A percentile compares a stretch with the other conserved stretches of the same genome.
Conservation (phyloP, 2,329 filamentous ascomycete genomes). For the Ophiostoma populinum region DNA sequence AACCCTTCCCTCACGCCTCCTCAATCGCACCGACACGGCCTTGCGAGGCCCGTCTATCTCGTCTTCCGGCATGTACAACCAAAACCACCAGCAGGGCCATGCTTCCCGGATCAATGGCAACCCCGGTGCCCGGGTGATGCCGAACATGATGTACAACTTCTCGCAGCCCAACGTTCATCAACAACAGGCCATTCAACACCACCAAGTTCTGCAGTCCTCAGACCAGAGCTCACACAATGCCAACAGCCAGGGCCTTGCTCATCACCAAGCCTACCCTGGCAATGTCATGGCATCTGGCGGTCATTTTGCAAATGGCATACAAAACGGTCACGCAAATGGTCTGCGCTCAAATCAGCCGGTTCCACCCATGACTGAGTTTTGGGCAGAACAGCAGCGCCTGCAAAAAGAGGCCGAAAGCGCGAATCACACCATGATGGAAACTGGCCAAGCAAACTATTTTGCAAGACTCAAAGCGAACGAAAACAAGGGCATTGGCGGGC, state of each 20-base stretch:
- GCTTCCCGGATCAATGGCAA: slow-evolving; percentile 62
- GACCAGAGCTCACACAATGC: slow-evolving; percentile 37
- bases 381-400: slow-evolving; percentile 72
- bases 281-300: slow-evolving; percentile 48
- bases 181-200: slow-evolving; percentile 49
- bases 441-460: slow-evolving; percentile 52
- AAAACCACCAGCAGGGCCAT: slow-evolving; percentile 55
- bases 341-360: slow-evolving; percentile 16
- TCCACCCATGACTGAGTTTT: slow-evolving; percentile 45
- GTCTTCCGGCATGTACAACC: slow-evolving; percentile 50
- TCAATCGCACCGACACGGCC: slow-evolving; percentile 11
- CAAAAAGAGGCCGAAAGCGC: slow-evolving; percentile 60
- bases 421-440: slow-evolving; percentile 53
- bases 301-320: slow-evolving; percentile 35
- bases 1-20: slow-evolving; percentile 12
- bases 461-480: slow-evolving; percentile 52
- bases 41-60: slow-evolving; percentile 16
- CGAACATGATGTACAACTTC: slow-evolving; percentile 49
- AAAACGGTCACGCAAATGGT: slow-evolving; percentile 29
- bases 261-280: slow-evolving; percentile 45
- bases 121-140: slow-evolving; percentile 39
- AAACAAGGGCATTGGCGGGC: slow-evolving; percentile 47
- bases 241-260: slow-evolving; percentile 37
- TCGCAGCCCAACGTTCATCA: slow-evolving; percentile 43
- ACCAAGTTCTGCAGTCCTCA: slow-evolving; percentile 36